Evolutionary conservation across 73 alveolate genomes (phyloP).

Genomic region (Symbiodinium natans): DNA sequence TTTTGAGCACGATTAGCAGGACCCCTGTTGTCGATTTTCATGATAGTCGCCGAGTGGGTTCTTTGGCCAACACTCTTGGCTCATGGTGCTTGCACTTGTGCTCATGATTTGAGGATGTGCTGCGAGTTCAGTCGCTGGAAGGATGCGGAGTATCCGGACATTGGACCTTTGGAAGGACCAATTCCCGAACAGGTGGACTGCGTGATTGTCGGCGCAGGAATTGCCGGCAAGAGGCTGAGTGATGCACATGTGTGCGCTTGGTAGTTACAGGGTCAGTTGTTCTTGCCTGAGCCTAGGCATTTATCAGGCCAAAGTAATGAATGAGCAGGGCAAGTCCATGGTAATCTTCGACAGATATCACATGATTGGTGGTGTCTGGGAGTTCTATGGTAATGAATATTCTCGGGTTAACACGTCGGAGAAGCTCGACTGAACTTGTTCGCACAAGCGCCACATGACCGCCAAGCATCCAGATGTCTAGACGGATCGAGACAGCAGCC

Average conservation of each 20-base stretch:
- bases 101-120: neutral
- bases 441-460: neutral
- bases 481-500: no score
- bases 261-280: neutral
- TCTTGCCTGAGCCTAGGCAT: neutral
- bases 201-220: slow-evolving; percentile 73
- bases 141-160: slow-evolving; percentile 47
- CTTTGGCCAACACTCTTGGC: neutral
- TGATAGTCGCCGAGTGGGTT: neutral
- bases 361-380: slow-evolving; percentile 78
- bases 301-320: slow-evolving; percentile 60
- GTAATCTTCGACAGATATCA: slow-evolving; percentile 55
- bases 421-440: slow-evolving; percentile 32
- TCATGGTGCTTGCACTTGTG: neutral
- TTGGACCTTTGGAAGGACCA: slow-evolving; percentile 46
- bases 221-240: slow-evolving; percentile 7
- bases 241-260: neutral
- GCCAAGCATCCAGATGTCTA: no score
- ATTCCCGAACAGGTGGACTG: slow-evolving; percentile 63
- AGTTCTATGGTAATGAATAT: slow-evolving; percentile 55
- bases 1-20: slow-evolving; percentile 27
- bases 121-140: slow-evolving; percentile 52
- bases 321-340: slow-evolving; percentile 42
- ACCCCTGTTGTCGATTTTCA: neutral
- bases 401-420: slow-evolving; percentile 76